Evolutionary conservation across 164 flowering plant genomes (phyloP).

Genomic region (Echeveria elegans): DNA sequence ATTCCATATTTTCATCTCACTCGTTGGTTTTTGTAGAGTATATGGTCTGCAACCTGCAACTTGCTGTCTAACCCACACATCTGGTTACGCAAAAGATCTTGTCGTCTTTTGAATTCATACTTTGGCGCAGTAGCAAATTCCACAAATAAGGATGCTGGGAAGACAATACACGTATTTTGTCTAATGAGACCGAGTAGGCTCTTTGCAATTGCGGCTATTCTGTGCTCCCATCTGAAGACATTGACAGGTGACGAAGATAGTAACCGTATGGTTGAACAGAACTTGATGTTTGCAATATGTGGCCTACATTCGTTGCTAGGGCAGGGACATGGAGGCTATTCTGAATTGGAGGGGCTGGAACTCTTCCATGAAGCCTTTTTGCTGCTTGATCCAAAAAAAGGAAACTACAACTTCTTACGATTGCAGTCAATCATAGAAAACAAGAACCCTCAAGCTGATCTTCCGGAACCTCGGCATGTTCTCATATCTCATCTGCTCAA

Average conservation of each 20-base stretch:
- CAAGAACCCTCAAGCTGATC: conserved; percentile 17
- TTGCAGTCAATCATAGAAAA: conserved; percentile 23
- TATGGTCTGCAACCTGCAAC: conserved; percentile 57
- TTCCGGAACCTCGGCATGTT: conserved; percentile 24
- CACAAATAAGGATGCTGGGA: conserved; percentile 19
- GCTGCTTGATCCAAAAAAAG: conserved; percentile 57
- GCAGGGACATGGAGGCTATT: conserved; percentile 19
- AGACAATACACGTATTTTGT: conserved; percentile 13
- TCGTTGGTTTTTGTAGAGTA: conserved; percentile 33
- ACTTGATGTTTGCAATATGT: conserved; percentile 53
- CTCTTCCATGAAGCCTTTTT: conserved; percentile 49
- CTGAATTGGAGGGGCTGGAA: conserved; percentile 33
- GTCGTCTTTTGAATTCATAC: conserved; percentile 50
- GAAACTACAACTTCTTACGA: conserved; percentile 22
- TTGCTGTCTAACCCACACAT: conserved; percentile 68
- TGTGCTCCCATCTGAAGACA: conserved; percentile 62
- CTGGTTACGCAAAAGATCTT: conserved; percentile 64
- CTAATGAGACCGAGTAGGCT: conserved; percentile 59
- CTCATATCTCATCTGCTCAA: conserved; percentile 55
- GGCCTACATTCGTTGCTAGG: conserved; percentile 37
- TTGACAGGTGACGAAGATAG: conserved; percentile 38
- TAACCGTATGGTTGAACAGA: conserved; percentile 31
- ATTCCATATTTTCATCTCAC: background rate
- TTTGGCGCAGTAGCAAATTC: conserved; percentile 29
- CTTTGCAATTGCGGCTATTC: conserved; percentile 54